Evolutionary conservation across 352 stramenopile species (phyloP).

Genomic region (Phytopythium kandeliae): DNA sequence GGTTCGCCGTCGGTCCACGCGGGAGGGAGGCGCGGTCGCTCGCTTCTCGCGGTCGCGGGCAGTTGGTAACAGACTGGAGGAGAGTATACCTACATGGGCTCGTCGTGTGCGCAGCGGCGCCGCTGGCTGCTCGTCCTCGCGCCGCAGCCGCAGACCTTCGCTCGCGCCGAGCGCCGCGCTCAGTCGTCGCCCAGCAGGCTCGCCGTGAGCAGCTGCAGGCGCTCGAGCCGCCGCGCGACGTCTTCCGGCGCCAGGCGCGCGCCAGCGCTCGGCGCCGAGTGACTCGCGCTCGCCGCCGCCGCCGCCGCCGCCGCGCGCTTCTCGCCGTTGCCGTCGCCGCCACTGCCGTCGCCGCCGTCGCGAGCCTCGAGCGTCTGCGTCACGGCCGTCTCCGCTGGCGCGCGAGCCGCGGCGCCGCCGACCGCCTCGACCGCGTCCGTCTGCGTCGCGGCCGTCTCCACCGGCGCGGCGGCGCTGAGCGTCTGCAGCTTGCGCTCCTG

Average conservation of each 20-base stretch:
- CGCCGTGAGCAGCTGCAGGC: conserved; percentile 52
- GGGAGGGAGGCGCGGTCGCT: no score
- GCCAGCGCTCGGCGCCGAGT: not conserved
- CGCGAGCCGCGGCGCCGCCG: no score
- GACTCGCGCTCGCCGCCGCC: not conserved
- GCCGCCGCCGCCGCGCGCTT: not conserved
- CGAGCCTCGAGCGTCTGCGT: conserved; percentile 2
- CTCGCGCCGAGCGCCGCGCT: no score
- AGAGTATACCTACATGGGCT: no score
- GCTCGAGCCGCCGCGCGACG: conserved; percentile 30
- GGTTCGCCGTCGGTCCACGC: no score
- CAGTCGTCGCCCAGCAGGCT: conserved; percentile 37
- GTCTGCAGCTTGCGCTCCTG: conserved; percentile 29
- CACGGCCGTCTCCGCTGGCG: conserved; percentile 7
- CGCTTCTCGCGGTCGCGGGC: no score
- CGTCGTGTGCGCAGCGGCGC: no score
- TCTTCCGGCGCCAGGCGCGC: conserved; percentile 17
- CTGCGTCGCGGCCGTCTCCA: conserved; percentile 13
- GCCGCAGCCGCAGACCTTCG: no score
- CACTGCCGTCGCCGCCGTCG: no score
- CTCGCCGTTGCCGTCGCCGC: not conserved
- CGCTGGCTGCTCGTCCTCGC: no score
- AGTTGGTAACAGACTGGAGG: no score
- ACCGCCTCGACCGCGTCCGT: conserved; percentile 8
- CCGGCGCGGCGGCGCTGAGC: conserved; percentile 7